Percentiles rank a stretch among this genome's conserved stretches.
phyloP scores from a whole-genome alignment of 2,329 filamentous ascomycete genomes.

The Cladosporium sp. region DNA sequence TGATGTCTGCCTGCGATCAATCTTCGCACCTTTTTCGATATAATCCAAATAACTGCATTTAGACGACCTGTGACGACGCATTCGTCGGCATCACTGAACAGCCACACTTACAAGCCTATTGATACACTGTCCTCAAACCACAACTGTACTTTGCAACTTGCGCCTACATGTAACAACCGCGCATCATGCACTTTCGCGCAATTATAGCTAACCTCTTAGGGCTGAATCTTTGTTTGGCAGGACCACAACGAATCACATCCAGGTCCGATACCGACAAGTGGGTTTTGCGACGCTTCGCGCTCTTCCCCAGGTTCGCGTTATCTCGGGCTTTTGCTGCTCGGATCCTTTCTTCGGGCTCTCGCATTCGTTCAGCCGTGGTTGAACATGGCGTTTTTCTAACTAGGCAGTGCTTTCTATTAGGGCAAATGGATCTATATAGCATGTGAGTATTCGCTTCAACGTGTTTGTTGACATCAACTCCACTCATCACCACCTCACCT shows the following conservation, averaged over 20 bases:
- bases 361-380: neutral
- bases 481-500: neutral
- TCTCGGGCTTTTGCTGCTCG: neutral
- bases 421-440: neutral
- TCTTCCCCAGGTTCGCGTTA: slow-evolving; percentile 1
- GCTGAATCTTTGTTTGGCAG: neutral
- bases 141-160: neutral
- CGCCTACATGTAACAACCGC: too few relatives aligned
- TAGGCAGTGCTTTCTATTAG: neutral
- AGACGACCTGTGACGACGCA: too few relatives aligned
- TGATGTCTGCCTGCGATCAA: too few relatives aligned
- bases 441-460: neutral
- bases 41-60: too few relatives aligned
- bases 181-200: too few relatives aligned
- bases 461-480: neutral
- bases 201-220: too few relatives aligned
- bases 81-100: neutral
- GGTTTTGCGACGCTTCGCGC: neutral
- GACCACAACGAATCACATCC: neutral
- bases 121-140: neutral
- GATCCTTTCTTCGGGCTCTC: neutral
- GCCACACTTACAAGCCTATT: neutral
- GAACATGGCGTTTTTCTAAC: neutral
- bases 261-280: neutral
- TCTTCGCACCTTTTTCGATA: too few relatives aligned